phyloP scores from a whole-genome alignment of 2,329 filamentous ascomycete genomes.

The Colletotrichum echinochloae region DNA sequence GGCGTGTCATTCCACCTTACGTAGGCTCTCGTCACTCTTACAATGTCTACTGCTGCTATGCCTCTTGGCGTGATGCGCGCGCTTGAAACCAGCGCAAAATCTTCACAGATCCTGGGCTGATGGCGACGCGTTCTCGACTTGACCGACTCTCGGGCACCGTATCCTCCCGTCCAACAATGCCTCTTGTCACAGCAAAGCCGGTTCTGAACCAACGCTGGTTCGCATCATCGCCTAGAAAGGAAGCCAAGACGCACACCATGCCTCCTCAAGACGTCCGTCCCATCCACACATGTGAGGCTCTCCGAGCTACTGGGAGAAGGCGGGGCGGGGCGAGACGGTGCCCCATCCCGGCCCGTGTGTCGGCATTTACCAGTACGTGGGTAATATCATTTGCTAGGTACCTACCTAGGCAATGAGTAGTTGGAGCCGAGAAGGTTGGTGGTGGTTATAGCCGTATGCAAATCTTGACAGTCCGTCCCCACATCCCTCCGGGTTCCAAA shows the following conservation, averaged over 20 bases:
- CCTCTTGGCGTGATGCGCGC: background rate
- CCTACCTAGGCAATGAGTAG: too few species aligned
- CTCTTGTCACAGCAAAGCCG: background rate
- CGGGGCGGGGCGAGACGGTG: background rate
- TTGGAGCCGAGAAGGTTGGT: slow-evolving; percentile 9
- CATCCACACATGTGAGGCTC: slow-evolving; percentile 20
- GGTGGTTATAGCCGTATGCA: slow-evolving; percentile 18
- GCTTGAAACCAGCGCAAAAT: too few species aligned
- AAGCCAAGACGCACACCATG: slow-evolving; percentile 38
- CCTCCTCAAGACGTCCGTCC: slow-evolving; percentile 1
- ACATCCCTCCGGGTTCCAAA: slow-evolving; percentile 26
- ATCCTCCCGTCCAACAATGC: background rate
- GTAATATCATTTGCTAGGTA: too few species aligned
- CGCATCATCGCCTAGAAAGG: slow-evolving; percentile 27
- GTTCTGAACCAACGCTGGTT: background rate
- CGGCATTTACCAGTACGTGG: background rate
- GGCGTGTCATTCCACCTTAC: slow-evolving; percentile 5
- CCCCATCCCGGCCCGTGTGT: slow-evolving; percentile 26
- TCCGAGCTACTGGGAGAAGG: background rate
- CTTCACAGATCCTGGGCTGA: too few species aligned
- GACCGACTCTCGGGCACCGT: background rate
- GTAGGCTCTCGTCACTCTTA: background rate
- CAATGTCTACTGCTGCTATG: too few species aligned
- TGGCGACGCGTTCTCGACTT: too few species aligned
- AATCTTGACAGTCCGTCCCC: slow-evolving; percentile 30